phyloP scores from a whole-genome alignment of 108 stramenopile species.

The Seminavis robusta region DNA sequence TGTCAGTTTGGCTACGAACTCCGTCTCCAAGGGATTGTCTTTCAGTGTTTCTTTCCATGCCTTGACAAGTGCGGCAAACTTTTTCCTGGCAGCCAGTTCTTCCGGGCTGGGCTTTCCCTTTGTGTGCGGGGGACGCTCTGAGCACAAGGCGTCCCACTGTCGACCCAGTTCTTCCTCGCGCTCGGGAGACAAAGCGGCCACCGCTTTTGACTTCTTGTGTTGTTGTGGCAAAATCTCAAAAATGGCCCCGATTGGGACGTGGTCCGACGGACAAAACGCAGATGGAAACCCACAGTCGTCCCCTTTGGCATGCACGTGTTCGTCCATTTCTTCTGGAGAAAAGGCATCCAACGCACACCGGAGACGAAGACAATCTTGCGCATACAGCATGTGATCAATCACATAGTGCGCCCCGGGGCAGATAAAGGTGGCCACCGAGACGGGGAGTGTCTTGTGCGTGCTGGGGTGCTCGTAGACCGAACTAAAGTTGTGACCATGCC shows the following conservation, averaged over 20 bases:
- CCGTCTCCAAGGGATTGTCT: too few relatives aligned
- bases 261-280: conserved; percentile 12
- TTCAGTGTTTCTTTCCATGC: too few relatives aligned
- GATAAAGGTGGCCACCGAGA: not conserved
- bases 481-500: conserved; percentile 7
- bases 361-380: conserved; percentile 2
- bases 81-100: not conserved
- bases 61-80: not conserved
- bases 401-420: not conserved
- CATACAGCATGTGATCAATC: conserved; percentile 9
- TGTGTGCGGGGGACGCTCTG: not conserved
- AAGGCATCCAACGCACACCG: not conserved
- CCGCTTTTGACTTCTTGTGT: too few relatives aligned
- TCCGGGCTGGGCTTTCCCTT: not conserved
- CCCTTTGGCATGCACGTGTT: not conserved
- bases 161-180: not conserved
- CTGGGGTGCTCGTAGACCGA: conserved; percentile 13
- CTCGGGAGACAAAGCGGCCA: not conserved
- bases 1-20: too few relatives aligned
- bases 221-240: not conserved
- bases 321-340: not conserved
- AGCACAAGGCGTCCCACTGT: not conserved
- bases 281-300: not conserved
- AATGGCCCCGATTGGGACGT: conserved; percentile 11
- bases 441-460: conserved; percentile 5